These are phyloP conservation scores for Apostasia shenzhenica DNA, from an alignment of 106 monocot species.

Conservation along the genomic window DNA sequence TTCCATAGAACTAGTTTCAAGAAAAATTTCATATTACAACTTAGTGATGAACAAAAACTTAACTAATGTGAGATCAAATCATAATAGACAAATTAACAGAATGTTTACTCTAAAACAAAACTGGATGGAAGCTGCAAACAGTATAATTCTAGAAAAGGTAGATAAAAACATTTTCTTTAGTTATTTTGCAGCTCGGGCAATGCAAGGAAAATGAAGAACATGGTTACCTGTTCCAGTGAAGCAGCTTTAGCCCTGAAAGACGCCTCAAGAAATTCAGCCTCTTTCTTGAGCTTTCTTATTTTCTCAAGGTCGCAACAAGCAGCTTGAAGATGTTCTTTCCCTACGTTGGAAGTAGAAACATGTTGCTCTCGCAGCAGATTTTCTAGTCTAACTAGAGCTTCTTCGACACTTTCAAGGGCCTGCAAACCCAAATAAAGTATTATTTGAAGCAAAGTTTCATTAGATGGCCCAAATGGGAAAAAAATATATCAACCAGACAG, in stretches of 20 bases:
- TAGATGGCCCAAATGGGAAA: too few relatives aligned
- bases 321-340: constrained; percentile 88
- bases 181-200: too few relatives aligned
- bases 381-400: constrained; percentile 85
- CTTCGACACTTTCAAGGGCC: constrained; percentile 95
- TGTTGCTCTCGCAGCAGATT: constrained; percentile 87
- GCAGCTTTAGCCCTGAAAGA: constrained; percentile 90
- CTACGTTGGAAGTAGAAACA: constrained; percentile 63
- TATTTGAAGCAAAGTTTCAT: background rate
- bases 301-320: constrained; percentile 97
- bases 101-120: too few relatives aligned
- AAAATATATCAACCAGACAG: too few relatives aligned
- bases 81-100: background rate
- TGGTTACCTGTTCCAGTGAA: constrained; percentile 52
- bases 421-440: constrained; percentile 27
- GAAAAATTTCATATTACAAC: too few relatives aligned
- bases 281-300: constrained; percentile 94
- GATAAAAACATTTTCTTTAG: too few relatives aligned
- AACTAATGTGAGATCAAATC: background rate
- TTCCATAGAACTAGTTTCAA: too few relatives aligned
- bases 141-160: too few relatives aligned
- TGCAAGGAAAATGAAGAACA: background rate
- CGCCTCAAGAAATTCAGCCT: constrained; percentile 99
- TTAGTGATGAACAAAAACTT: too few relatives aligned
- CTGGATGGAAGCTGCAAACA: too few relatives aligned